These are phyloP conservation scores for Acanthamoeba culbertsoni DNA, from an alignment of 208 protist genomes.

Conservation along the genomic window DNA sequence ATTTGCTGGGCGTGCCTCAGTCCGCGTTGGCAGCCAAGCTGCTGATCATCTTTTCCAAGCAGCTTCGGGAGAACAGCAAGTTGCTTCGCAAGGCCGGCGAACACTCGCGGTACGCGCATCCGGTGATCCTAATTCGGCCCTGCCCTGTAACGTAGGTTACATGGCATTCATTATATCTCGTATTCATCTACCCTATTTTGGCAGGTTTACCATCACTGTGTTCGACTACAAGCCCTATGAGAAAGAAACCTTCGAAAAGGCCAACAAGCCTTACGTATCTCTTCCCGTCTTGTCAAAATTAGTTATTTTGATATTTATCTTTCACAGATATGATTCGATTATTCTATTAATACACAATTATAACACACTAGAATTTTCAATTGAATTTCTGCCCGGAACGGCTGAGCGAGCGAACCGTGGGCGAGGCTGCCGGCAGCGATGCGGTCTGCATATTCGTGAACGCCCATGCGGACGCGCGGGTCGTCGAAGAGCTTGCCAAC, in stretches of 20 bases:
- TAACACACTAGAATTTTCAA: too few species aligned
- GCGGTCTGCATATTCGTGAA: constrained; percentile 85
- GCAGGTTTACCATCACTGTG: background rate
- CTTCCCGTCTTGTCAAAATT: background rate
- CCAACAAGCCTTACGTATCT: background rate
- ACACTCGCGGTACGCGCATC: background rate
- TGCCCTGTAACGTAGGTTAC: background rate
- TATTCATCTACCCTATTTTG: background rate
- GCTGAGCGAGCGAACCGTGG: background rate
- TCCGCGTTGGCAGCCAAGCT: background rate
- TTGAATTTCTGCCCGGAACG: constrained; percentile 16
- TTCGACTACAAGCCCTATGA: constrained; percentile 56
- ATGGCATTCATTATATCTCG: background rate
- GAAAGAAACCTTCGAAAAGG: background rate
- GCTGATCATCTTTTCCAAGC: background rate
- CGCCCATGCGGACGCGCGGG: constrained; percentile 62
- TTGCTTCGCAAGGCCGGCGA: background rate
- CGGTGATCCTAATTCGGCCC: background rate
- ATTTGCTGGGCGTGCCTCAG: background rate
- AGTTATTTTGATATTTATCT: too few species aligned
- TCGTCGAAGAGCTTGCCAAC: constrained; percentile 55
- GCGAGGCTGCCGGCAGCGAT: constrained; percentile 64
- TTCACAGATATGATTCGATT: too few species aligned
- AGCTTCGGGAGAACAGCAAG: constrained; percentile 50
- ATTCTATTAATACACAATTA: too few species aligned